These are phyloP conservation scores for Cordyceps tenuipes DNA, from an alignment of 2,329 filamentous ascomycete genomes.

Conservation along the genomic window DNA sequence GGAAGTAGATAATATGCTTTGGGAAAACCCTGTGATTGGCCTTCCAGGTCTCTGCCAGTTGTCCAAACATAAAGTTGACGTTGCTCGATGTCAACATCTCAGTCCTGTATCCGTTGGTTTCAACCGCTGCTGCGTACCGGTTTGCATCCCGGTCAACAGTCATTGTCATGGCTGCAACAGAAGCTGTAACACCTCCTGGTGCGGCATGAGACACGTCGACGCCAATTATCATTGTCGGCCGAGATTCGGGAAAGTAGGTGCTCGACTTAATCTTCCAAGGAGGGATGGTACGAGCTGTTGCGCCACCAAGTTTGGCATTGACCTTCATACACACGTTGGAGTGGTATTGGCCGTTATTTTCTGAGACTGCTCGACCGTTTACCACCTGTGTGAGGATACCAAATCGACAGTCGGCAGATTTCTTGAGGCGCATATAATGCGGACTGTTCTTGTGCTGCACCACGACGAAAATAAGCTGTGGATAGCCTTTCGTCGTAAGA, in stretches of 20 bases:
- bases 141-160: constrained; percentile 63
- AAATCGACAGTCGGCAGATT: constrained; percentile 75
- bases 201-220: constrained; percentile 83
- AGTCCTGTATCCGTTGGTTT: constrained; percentile 74
- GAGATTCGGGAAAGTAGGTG: constrained; percentile 31
- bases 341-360: constrained; percentile 71
- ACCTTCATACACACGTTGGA: constrained; percentile 96
- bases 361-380: constrained; percentile 59
- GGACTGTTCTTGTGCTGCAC: constrained; percentile 62
- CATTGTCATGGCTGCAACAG: constrained; percentile 81
- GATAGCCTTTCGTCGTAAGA: constrained; percentile 46
- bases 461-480: constrained; percentile 75
- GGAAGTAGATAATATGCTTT: constrained; percentile 78
- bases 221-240: constrained; percentile 74
- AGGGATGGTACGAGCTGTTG: constrained; percentile 46
- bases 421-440: constrained; percentile 80
- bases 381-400: constrained; percentile 79
- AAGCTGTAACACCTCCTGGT: constrained; percentile 57
- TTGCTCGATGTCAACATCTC: constrained; percentile 70
- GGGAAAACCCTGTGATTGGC: constrained; percentile 45
- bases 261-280: constrained; percentile 23
- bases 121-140: constrained; percentile 69
- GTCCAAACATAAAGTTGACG: constrained; percentile 55
- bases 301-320: constrained; percentile 87
- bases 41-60: constrained; percentile 59